A percentile compares a stretch with the other conserved stretches of the same genome.
Conservation (phyloP, 805 yeast genomes). For the Wickerhamomyces hampshirensis region DNA sequence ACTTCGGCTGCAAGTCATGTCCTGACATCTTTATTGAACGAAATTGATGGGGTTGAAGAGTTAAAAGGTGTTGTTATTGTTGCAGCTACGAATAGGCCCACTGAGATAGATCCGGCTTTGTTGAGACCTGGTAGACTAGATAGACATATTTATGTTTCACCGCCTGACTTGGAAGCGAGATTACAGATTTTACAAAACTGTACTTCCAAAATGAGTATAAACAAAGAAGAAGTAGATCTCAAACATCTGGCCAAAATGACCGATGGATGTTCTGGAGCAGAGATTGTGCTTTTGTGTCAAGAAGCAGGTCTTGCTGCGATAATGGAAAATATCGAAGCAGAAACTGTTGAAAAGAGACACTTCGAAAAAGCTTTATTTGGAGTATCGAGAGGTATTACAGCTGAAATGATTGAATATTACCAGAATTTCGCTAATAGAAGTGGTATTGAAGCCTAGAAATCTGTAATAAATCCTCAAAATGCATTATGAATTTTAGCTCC, state of each 20-base stretch:
- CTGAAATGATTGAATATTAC: slow-evolving; percentile 79
- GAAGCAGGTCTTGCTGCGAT: slow-evolving; percentile 96
- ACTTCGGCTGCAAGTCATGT: slow-evolving; percentile 80
- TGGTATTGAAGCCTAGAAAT: slow-evolving; percentile 27
- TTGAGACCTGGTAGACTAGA: slow-evolving; percentile 95
- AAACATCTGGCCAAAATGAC: slow-evolving; percentile 54
- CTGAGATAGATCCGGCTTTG: slow-evolving; percentile 86
- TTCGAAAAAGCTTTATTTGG: slow-evolving; percentile 66
- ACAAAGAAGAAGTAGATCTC: slow-evolving; percentile 41
- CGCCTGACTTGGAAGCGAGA: slow-evolving; percentile 83
- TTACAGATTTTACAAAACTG: slow-evolving; percentile 70
- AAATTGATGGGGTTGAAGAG: slow-evolving; percentile 96
- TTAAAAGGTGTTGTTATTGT: slow-evolving; percentile 88
- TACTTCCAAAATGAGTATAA: slow-evolving; percentile 58
- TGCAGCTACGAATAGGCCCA: slow-evolving; percentile 96
- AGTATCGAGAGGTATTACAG: slow-evolving; percentile 74
- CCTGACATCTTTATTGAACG: slow-evolving; percentile 84
- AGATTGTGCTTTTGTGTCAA: slow-evolving; percentile 84
- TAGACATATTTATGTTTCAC: slow-evolving; percentile 86
- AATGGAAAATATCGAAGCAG: slow-evolving; percentile 63
- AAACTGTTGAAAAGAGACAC: slow-evolving; percentile 54
- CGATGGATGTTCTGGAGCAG: slow-evolving; percentile 96
- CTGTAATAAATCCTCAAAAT: neutral
- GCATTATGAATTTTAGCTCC: too few species aligned
- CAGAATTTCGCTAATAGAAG: slow-evolving; percentile 40